Percentiles rank a stretch among this genome's conserved stretches.
Conservation (phyloP, 257 asterid genomes). For the Leonotis leonurus region DNA sequence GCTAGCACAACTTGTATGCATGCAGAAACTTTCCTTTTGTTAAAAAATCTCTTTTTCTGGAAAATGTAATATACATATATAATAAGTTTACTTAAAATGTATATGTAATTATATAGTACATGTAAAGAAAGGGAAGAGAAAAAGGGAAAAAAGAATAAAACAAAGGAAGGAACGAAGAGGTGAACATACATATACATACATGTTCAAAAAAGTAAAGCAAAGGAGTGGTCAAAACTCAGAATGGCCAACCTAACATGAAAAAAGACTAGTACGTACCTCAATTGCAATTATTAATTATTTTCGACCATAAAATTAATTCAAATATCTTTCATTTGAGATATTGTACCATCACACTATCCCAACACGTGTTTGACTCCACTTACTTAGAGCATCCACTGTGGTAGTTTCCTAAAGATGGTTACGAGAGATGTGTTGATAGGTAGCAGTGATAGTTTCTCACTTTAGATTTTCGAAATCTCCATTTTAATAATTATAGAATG, state of each 20-base stretch:
- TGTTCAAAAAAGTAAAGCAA: constrained; percentile 18
- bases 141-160: neutral
- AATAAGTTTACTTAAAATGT: no score
- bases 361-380: constrained; percentile 27
- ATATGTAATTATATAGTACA: no score
- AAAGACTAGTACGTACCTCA: neutral
- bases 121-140: neutral
- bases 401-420: no score
- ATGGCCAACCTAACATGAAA: constrained; percentile 26
- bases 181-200: no score
- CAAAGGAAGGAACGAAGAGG: constrained; percentile 10
- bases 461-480: no score
- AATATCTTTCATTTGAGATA: constrained; percentile 21
- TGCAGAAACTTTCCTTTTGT: no score
- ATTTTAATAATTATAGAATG: no score
- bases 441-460: no score
- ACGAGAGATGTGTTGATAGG: no score
- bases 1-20: no score
- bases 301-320: constrained; percentile 17
- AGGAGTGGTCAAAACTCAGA: constrained; percentile 39
- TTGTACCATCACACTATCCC: constrained; percentile 18
- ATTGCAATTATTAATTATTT: constrained; percentile 26
- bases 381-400: no score
- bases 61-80: no score
- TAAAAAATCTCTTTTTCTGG: neutral